Evolutionary conservation across 2,329 filamentous ascomycete genomes (phyloP).

Genomic region (Fusarium virguliforme): DNA sequence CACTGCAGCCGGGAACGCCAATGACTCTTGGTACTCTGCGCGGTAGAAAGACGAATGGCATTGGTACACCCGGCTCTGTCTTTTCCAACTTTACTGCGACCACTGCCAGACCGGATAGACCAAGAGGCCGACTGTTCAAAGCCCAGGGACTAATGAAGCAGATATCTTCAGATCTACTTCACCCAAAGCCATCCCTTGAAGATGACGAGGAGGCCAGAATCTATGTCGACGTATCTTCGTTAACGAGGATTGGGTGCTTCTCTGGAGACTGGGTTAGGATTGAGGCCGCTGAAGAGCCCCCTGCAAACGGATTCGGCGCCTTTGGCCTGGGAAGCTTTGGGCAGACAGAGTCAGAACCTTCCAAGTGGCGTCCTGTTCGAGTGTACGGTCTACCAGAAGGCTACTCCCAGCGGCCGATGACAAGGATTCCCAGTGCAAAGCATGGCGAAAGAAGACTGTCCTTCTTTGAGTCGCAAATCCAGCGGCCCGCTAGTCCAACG

Average conservation of each 20-base stretch:
- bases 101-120: slow-evolving; percentile 81
- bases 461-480: slow-evolving; percentile 79
- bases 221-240: slow-evolving; percentile 88
- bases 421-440: slow-evolving; percentile 72
- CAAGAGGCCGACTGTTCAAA: slow-evolving; percentile 86
- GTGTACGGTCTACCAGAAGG: slow-evolving; percentile 91
- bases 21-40: slow-evolving; percentile 75
- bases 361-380: slow-evolving; percentile 85
- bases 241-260: slow-evolving; percentile 94
- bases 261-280: slow-evolving; percentile 97
- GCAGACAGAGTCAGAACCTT: slow-evolving; percentile 68
- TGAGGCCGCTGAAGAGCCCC: slow-evolving; percentile 83
- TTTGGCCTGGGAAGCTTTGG: slow-evolving; percentile 78
- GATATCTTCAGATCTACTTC: slow-evolving; percentile 84
- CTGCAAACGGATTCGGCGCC: slow-evolving; percentile 74
- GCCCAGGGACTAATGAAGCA: slow-evolving; percentile 80
- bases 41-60: slow-evolving; percentile 77
- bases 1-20: slow-evolving; percentile 85
- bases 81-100: slow-evolving; percentile 90
- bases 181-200: slow-evolving; percentile 82
- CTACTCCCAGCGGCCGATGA: slow-evolving; percentile 74
- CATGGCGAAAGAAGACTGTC: slow-evolving; percentile 69
- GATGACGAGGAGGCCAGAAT: slow-evolving; percentile 93
- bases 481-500: slow-evolving; percentile 70
- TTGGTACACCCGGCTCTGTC: slow-evolving; percentile 87